Conservation (phyloP, 345 rosid species). For the Brassica rapa region DNA sequence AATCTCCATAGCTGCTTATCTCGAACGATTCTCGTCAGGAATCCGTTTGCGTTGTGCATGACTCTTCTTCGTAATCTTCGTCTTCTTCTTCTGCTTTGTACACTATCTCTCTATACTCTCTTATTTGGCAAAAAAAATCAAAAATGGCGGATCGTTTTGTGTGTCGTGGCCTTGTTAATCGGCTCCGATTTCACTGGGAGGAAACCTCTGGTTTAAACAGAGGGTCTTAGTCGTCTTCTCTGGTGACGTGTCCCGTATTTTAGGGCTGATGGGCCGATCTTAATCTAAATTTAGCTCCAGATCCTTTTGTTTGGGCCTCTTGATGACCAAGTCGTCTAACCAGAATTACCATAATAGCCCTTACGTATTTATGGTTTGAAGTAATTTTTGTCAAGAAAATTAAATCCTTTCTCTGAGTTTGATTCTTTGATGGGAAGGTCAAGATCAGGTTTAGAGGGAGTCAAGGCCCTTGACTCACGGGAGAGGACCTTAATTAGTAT, state of each 20-base stretch:
- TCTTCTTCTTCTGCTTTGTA: background rate
- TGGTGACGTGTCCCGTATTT: conserved; percentile 20
- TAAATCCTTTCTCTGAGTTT: background rate
- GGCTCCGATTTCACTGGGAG: conserved; percentile 20
- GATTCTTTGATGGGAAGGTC: background rate
- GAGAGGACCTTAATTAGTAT: background rate
- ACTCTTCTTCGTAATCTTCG: background rate
- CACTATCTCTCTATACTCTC: background rate
- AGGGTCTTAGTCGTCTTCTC: background rate
- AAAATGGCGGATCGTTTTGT: conserved; percentile 30
- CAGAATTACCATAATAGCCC: background rate
- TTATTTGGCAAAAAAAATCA: conserved; percentile 25
- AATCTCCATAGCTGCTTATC: conserved; percentile 24
- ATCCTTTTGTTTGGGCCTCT: conserved; percentile 2
- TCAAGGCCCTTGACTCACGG: background rate
- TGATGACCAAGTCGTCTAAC: background rate
- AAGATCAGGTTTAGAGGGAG: background rate
- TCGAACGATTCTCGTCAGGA: conserved; percentile 41
- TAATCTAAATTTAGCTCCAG: background rate
- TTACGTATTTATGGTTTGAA: background rate
- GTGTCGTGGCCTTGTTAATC: conserved; percentile 21
- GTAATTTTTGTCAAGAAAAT: too few species aligned
- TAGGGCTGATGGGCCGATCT: conserved; percentile 16
- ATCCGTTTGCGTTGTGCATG: conserved; percentile 45
- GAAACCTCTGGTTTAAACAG: background rate